A percentile compares a stretch with the other conserved stretches of the same genome.
Conservation (phyloP, 2,329 filamentous ascomycete species). For the Fusarium sp. region DNA sequence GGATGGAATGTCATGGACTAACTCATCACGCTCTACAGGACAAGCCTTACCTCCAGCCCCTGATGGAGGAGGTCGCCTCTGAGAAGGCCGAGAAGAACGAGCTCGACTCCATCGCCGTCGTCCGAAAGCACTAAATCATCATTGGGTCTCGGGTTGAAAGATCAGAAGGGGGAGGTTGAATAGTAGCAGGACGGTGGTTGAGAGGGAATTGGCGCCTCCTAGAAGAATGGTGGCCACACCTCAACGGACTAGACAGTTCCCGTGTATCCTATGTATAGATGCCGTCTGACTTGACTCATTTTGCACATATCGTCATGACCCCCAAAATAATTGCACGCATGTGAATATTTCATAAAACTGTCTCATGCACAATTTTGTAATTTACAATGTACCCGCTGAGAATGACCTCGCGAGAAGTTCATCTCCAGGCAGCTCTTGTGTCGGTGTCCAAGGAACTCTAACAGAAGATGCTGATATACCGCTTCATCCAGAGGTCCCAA, state of each 20-base stretch:
- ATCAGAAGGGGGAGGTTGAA: constrained; percentile 18
- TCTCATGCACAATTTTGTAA: constrained; percentile 40
- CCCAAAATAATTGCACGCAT: constrained; percentile 16
- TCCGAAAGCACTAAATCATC: constrained; percentile 59
- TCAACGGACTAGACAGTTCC: constrained; percentile 46
- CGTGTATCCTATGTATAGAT: constrained; percentile 52
- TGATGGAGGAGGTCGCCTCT: constrained; percentile 63
- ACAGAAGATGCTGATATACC: constrained; percentile 8
- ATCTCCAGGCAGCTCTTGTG: constrained; percentile 24
- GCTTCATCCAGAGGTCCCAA: constrained; percentile 12
- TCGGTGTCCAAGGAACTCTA: constrained; percentile 18
- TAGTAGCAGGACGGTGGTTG: constrained; percentile 34
- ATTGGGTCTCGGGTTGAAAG: constrained; percentile 9
- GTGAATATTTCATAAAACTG: constrained; percentile 30
- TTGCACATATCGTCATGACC: constrained; percentile 30
- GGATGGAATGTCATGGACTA: constrained; percentile 22
- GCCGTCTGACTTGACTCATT: constrained; percentile 46
- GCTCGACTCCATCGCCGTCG: constrained; percentile 61
- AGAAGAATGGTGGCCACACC: constrained; percentile 35
- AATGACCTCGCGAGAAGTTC: constrained; percentile 14
- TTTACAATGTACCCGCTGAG: constrained; percentile 39
- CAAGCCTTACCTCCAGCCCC: constrained; percentile 62
- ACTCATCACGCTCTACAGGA: constrained; percentile 53
- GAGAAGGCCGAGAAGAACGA: constrained; percentile 63
- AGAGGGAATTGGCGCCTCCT: constrained; percentile 39